phyloP scores from a whole-genome alignment of 148 eudicot genomes.

The Rhododendron ovatum region DNA sequence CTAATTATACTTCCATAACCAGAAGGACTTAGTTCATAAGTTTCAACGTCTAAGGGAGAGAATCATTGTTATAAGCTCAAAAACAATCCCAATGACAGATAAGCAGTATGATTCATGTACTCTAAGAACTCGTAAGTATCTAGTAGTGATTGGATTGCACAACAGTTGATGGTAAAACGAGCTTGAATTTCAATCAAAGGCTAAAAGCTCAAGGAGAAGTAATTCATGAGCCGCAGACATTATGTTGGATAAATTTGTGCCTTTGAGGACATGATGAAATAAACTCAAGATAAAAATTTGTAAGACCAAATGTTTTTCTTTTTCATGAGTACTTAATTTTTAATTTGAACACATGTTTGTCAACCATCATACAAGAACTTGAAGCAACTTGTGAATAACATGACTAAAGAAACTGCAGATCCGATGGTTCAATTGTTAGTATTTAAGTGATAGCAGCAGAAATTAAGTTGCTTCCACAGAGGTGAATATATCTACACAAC shows the following conservation, averaged over 20 bases:
- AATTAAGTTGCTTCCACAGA: neutral
- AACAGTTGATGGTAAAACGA: neutral
- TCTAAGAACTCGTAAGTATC: neutral
- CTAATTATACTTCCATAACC: neutral
- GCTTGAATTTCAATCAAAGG: neutral
- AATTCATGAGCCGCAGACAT: neutral
- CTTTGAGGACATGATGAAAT: neutral
- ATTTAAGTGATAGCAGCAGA: neutral
- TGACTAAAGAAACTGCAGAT: neutral
- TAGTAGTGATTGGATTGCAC: neutral
- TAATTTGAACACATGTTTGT: neutral
- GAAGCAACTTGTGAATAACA: neutral
- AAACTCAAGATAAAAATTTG: neutral
- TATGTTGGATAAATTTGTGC: neutral
- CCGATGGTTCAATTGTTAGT: neutral
- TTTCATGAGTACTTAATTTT: too few species aligned
- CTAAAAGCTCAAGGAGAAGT: neutral
- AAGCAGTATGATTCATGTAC: neutral
- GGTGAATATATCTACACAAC: neutral
- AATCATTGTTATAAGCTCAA: neutral
- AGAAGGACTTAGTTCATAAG: neutral
- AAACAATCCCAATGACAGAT: neutral
- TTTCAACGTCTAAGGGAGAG: neutral
- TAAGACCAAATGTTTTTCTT: neutral
- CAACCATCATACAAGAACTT: neutral